Evolutionary conservation across 139 green algal species (phyloP).

Genomic region (Picochlorum sp.): DNA sequence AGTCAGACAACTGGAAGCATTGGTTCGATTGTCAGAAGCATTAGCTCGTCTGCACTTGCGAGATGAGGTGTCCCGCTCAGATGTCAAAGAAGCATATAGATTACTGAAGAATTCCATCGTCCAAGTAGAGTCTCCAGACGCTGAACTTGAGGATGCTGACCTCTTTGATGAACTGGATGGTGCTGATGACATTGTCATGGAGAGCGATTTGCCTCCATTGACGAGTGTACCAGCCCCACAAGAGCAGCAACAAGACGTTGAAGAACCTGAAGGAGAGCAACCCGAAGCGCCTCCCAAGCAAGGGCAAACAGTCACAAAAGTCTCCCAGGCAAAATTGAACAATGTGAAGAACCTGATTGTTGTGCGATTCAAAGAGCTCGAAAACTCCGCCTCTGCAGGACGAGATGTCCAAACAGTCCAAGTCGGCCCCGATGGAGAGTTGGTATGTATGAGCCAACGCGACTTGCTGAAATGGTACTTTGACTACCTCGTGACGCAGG

Average conservation of each 20-base stretch:
- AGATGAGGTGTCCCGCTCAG: constrained; percentile 28
- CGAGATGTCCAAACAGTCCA: constrained; percentile 11
- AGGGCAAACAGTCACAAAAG: constrained; percentile 30
- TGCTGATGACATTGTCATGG: constrained; percentile 17
- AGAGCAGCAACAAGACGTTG: constrained; percentile 18
- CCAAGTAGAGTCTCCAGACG: constrained; percentile 66
- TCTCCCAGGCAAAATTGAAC: constrained; percentile 63
- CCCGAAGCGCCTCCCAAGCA: background rate
- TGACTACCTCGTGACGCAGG: constrained; percentile 42
- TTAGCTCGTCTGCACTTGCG: constrained; percentile 52
- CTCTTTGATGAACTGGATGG: constrained; percentile 25
- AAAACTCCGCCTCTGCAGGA: constrained; percentile 20
- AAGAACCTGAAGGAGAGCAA: constrained; percentile 1
- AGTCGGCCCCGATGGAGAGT: constrained; percentile 15
- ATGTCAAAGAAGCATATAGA: constrained; percentile 54
- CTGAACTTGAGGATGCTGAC: constrained; percentile 62
- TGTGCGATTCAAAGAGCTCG: constrained; percentile 41
- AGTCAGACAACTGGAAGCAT: constrained; percentile 85
- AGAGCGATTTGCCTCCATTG: background rate
- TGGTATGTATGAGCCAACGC: constrained; percentile 51
- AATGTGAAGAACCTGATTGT: constrained; percentile 69
- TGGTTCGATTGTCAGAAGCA: constrained; percentile 84
- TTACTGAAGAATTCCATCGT: constrained; percentile 87
- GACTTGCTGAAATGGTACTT: constrained; percentile 83
- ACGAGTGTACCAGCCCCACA: constrained; percentile 16